These are phyloP conservation scores for Linum trigynum DNA, from an alignment of 345 rosid species.

Conservation along the genomic window DNA sequence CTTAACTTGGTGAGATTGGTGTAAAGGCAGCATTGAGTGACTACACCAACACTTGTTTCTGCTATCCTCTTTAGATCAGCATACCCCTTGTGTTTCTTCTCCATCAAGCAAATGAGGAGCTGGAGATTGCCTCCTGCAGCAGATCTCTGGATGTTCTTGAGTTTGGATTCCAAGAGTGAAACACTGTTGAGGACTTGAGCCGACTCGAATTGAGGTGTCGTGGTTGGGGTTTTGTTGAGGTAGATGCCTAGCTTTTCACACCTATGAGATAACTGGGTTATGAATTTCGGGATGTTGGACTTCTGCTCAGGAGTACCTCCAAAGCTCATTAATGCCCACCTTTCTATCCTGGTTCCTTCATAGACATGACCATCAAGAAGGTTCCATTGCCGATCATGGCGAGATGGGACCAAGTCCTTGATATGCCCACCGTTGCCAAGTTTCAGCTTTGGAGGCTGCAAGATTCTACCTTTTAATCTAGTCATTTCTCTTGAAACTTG, in stretches of 20 bases:
- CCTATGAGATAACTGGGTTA: conserved; percentile 69
- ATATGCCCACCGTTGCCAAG: conserved; percentile 62
- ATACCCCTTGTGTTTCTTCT: conserved; percentile 86
- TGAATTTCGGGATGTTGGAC: conserved; percentile 63
- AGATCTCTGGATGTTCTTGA: conserved; percentile 58
- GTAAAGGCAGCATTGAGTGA: conserved; percentile 88
- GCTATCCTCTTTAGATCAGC: conserved; percentile 88
- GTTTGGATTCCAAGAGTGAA: conserved; percentile 54
- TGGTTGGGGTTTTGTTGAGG: conserved; percentile 50
- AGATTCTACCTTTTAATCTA: conserved; percentile 67
- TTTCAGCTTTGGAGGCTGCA: conserved; percentile 88
- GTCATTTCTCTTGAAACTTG: conserved; percentile 79
- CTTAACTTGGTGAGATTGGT: conserved; percentile 64
- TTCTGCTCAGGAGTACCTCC: conserved; percentile 76
- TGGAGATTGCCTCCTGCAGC: conserved; percentile 56
- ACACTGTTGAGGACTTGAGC: conserved; percentile 72
- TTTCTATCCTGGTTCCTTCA: conserved; percentile 58
- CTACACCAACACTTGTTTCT: conserved; percentile 76
- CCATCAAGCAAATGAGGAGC: conserved; percentile 81
- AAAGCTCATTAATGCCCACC: conserved; percentile 87
- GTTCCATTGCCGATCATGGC: conserved; percentile 75
- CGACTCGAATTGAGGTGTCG: conserved; percentile 55
- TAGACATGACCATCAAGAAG: conserved; percentile 61
- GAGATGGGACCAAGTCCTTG: conserved; percentile 48
- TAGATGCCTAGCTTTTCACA: conserved; percentile 85